Conservation (phyloP, 495 filamentous ascomycete genomes). For the Penicillium daleae region DNA sequence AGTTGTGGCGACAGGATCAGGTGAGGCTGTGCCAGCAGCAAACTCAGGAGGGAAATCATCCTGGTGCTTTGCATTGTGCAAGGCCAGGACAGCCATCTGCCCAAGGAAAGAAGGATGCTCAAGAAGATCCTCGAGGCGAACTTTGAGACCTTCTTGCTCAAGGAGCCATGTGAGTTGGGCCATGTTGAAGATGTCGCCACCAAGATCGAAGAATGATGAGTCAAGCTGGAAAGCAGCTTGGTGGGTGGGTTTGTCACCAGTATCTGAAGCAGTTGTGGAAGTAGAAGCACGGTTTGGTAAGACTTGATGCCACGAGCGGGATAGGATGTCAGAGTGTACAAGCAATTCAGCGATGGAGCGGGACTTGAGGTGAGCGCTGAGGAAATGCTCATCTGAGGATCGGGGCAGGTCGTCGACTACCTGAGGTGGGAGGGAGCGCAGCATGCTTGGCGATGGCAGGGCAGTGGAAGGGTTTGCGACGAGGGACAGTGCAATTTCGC, state of each 20-base stretch:
- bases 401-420: conserved; percentile 33
- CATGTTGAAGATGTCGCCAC: conserved; percentile 57
- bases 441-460: conserved; percentile 48
- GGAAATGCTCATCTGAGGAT: conserved; percentile 34
- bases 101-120: conserved; percentile 53
- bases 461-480: conserved; percentile 46
- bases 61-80: conserved; percentile 37
- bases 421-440: conserved; percentile 39
- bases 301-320: conserved; percentile 55
- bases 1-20: conserved; percentile 9
- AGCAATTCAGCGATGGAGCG: conserved; percentile 52
- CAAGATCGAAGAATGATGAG: conserved; percentile 57
- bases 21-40: conserved; percentile 19
- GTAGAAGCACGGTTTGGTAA: conserved; percentile 36
- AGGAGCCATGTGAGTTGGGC: conserved; percentile 53
- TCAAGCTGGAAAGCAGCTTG: conserved; percentile 44
- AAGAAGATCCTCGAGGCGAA: conserved; percentile 56
- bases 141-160: conserved; percentile 52
- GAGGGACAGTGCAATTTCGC: conserved; percentile 49
- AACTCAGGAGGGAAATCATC: conserved; percentile 25
- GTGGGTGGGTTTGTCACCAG: conserved; percentile 14
- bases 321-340: conserved; percentile 50
- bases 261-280: conserved; percentile 3
- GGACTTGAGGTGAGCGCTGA: conserved; percentile 44
- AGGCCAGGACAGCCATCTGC: conserved; percentile 50